Conservation (phyloP, 1,284 basidiomycete genomes). For the Rhodotorula sp. region DNA sequence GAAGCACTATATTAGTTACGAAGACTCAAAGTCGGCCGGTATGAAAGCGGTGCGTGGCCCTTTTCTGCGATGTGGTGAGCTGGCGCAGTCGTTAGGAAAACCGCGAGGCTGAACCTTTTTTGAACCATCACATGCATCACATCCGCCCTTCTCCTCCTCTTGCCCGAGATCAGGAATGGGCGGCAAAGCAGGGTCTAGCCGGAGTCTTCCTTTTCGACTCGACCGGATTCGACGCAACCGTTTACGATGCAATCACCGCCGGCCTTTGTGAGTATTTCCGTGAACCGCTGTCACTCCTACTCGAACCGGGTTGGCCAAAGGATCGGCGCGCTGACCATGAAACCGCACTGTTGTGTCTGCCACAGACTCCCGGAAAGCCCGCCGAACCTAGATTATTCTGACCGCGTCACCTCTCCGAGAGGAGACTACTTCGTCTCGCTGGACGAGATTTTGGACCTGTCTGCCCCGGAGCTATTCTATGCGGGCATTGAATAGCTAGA, state of each 20-base stretch:
- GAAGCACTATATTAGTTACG: slow-evolving; percentile 32
- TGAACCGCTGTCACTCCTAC: not conserved
- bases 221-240: not conserved
- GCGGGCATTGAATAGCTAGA: not conserved
- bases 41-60: slow-evolving; percentile 25
- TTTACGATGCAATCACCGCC: not conserved
- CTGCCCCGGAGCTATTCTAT: not conserved
- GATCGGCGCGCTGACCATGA: no score
- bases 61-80: no score
- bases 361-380: no score
- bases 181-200: not conserved
- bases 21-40: slow-evolving; percentile 18
- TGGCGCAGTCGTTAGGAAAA: no score
- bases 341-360: no score
- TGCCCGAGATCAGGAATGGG: not conserved
- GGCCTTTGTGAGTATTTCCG: not conserved
- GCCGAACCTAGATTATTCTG: no score
- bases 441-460: not conserved
- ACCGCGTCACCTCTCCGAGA: no score
- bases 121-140: not conserved
- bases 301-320: no score
- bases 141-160: no score
- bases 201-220: slow-evolving; percentile 1
- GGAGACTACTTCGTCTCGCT: not conserved
- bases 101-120: no score